phyloP scores from a whole-genome alignment of 169 alveolate species.

The Eimeria brunetti region DNA sequence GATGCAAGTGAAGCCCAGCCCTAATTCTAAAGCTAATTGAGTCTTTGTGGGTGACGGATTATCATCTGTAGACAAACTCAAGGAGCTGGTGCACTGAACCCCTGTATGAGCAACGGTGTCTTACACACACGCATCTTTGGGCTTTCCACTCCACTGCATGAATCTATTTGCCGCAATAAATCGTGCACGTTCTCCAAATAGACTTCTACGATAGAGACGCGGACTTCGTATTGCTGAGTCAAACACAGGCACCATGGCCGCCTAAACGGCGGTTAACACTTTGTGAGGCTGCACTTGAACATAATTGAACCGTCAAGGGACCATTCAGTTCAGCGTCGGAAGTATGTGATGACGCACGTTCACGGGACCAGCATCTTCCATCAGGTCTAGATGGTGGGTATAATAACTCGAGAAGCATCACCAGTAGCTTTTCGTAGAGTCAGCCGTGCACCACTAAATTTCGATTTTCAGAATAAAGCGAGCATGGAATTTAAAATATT shows the following conservation, averaged over 20 bases:
- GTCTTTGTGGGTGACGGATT: not conserved
- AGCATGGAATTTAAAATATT: not conserved
- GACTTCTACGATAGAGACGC: constrained; percentile 61
- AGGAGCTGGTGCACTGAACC: not conserved
- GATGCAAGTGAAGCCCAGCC: not conserved
- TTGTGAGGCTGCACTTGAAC: not conserved
- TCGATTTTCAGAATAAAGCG: not conserved
- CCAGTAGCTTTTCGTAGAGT: not conserved
- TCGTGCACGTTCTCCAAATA: constrained; percentile 68
- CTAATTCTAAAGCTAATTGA: not conserved
- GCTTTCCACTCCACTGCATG: not conserved
- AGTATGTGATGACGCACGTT: not conserved
- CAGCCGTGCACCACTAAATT: not conserved
- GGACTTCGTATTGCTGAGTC: constrained; percentile 64
- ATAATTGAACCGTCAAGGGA: not conserved
- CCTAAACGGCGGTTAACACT: not conserved
- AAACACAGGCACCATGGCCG: not conserved
- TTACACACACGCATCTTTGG: constrained; percentile 69
- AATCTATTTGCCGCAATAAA: constrained; percentile 16
- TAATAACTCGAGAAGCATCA: not conserved
- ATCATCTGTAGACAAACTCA: not conserved
- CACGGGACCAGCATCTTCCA: not conserved
- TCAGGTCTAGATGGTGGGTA: not conserved
- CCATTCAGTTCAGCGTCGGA: not conserved
- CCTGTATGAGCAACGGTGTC: constrained; percentile 22